A percentile compares a stretch with the other conserved stretches of the same genome.
phyloP scores from a whole-genome alignment of 2,329 filamentous ascomycete genomes.

The Neopestalotiopsis rosae region DNA sequence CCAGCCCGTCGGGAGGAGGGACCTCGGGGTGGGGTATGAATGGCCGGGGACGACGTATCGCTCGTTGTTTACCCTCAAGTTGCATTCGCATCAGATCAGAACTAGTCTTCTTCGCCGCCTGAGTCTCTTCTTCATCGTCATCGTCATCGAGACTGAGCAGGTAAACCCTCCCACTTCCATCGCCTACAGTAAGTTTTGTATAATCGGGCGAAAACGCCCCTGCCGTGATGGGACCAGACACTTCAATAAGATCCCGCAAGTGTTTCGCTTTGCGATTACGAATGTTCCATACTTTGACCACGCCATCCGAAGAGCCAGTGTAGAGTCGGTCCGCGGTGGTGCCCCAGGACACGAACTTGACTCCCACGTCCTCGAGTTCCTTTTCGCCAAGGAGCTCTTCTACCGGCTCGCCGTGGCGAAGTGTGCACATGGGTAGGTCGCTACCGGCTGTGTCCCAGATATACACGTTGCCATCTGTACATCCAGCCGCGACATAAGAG shows the following conservation, averaged over 20 bases:
- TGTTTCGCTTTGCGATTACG: slow-evolving; percentile 48
- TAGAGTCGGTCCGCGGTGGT: slow-evolving; percentile 62
- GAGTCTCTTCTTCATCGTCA: slow-evolving; percentile 33
- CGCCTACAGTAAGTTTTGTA: slow-evolving; percentile 61
- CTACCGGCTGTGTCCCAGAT: slow-evolving; percentile 65
- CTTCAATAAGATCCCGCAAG: slow-evolving; percentile 58
- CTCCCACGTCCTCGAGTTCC: slow-evolving; percentile 63
- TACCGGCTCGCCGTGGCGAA: slow-evolving; percentile 54
- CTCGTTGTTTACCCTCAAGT: slow-evolving; percentile 34
- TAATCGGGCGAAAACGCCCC: slow-evolving; percentile 64
- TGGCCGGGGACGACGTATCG: slow-evolving; percentile 50
- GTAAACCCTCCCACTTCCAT: slow-evolving; percentile 65
- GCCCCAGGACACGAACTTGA: slow-evolving; percentile 70
- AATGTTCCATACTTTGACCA: slow-evolving; percentile 68
- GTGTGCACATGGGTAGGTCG: slow-evolving; percentile 60
- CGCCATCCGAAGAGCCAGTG: slow-evolving; percentile 67
- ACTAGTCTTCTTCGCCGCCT: slow-evolving; percentile 15
- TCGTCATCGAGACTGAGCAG: slow-evolving; percentile 55
- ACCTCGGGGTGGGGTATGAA: slow-evolving; percentile 58
- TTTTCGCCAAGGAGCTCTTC: slow-evolving; percentile 48
- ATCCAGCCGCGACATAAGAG: slow-evolving; percentile 64
- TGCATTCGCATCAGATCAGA: slow-evolving; percentile 42
- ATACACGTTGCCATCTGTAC: slow-evolving; percentile 66
- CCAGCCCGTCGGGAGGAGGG: slow-evolving; percentile 41
- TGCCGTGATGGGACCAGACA: slow-evolving; percentile 60